phyloP scores from a whole-genome alignment of 2,329 filamentous ascomycete genomes.

The Apiospora hydei region DNA sequence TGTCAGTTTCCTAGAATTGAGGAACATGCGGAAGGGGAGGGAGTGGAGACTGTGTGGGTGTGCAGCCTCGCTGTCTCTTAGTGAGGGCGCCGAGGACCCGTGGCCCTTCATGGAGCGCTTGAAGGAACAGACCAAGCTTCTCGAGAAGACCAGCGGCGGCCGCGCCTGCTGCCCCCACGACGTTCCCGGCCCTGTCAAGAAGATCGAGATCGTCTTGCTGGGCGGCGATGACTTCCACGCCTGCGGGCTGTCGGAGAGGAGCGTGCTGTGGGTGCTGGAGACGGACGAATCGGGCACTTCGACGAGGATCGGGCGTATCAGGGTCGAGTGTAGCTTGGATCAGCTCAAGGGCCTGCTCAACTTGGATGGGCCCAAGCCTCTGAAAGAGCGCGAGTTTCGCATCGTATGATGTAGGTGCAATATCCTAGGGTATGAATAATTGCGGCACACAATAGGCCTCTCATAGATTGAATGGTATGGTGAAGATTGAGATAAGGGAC shows the following conservation, averaged over 20 bases:
- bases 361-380: background rate
- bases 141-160: background rate
- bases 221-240: slow-evolving; percentile 4
- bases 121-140: background rate
- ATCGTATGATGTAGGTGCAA: too few species aligned
- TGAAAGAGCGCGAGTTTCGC: background rate
- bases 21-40: too few species aligned
- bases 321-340: background rate
- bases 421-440: too few species aligned
- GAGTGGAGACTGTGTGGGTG: too few species aligned
- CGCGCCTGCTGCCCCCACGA: background rate
- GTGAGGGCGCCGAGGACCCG: background rate
- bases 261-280: background rate
- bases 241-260: background rate
- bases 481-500: background rate
- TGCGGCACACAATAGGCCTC: too few species aligned
- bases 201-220: background rate
- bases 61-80: too few species aligned
- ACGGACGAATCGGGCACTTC: background rate
- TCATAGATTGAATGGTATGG: background rate
- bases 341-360: background rate
- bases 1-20: too few species aligned
- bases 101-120: background rate
- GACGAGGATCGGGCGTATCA: background rate
- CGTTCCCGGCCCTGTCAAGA: background rate